These are phyloP conservation scores for Pelargonium myrrhifolium DNA, from an alignment of 441 rosid genomes.

Conservation along the genomic window DNA sequence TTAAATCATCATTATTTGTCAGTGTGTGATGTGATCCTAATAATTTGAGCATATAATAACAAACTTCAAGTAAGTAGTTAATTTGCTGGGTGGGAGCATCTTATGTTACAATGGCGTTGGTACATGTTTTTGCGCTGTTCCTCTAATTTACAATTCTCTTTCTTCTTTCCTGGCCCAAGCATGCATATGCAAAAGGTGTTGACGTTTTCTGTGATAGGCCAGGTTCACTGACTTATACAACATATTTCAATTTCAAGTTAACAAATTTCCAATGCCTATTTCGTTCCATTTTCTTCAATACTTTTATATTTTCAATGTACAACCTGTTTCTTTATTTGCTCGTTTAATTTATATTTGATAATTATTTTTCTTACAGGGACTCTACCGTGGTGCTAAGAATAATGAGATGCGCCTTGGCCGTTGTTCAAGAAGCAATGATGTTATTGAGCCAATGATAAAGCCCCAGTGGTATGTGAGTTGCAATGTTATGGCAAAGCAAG, in stretches of 20 bases:
- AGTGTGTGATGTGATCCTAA: background rate
- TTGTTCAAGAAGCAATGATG: constrained; percentile 79
- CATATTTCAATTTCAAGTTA: background rate
- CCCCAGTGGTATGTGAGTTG: constrained; percentile 90
- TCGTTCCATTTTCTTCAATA: background rate
- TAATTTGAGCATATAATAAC: background rate
- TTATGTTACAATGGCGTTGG: background rate
- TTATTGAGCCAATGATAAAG: constrained; percentile 83
- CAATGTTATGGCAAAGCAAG: constrained; percentile 58
- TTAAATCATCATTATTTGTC: background rate
- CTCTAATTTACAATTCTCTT: too few relatives aligned
- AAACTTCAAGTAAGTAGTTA: too few relatives aligned
- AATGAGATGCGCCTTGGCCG: constrained; percentile 92
- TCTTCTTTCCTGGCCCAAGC: too few relatives aligned
- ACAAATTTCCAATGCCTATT: background rate
- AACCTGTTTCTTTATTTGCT: background rate
- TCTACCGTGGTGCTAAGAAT: constrained; percentile 66
- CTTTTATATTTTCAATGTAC: background rate
- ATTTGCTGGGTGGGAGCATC: background rate
- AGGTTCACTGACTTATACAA: background rate
- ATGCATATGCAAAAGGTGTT: background rate
- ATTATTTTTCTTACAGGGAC: constrained; percentile 36
- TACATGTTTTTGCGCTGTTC: background rate
- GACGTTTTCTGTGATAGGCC: background rate
- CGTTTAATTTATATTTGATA: background rate